phyloP scores from a whole-genome alignment of 2,329 filamentous ascomycete genomes.

The Ceratocystis smalleyi region DNA sequence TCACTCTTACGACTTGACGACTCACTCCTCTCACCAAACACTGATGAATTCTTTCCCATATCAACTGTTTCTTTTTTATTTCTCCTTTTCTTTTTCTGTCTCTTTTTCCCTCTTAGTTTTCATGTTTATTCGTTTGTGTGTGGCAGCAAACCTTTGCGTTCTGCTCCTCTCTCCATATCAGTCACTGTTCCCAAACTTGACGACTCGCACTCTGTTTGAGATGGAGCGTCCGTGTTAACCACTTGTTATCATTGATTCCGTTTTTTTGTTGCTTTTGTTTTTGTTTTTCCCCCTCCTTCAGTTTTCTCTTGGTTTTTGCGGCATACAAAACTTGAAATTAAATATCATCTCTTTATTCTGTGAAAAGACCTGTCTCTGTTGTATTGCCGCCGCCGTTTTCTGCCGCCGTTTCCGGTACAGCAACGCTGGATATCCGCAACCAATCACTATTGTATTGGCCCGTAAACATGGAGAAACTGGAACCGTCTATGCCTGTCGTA shows the following conservation, averaged over 20 bases:
- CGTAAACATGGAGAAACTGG: too few relatives aligned
- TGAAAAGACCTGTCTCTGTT: too few relatives aligned
- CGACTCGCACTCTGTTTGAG: not conserved
- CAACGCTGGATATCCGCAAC: too few relatives aligned
- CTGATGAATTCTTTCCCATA: not conserved
- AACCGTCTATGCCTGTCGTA: not conserved
- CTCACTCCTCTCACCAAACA: not conserved
- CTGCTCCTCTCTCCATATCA: not conserved
- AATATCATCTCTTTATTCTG: not conserved
- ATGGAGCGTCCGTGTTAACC: not conserved
- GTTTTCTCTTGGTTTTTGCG: not conserved
- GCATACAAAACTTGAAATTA: not conserved
- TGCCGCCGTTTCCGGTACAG: too few relatives aligned
- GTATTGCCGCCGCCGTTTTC: not conserved
- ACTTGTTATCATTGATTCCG: not conserved
- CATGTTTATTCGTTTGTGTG: not conserved
- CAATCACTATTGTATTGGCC: too few relatives aligned
- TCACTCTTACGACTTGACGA: conserved; percentile 7
- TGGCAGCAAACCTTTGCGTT: not conserved
- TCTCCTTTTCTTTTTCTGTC: conserved; percentile 1
- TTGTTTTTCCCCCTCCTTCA: not conserved
- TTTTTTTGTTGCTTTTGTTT: not conserved
- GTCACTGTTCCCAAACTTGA: conserved; percentile 7
- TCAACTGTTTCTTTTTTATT: not conserved
- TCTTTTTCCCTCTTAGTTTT: too few relatives aligned